Base-by-base conservation (phyloP, 805 yeast genomes). In the Zygoascus bituminiphila region DNA sequence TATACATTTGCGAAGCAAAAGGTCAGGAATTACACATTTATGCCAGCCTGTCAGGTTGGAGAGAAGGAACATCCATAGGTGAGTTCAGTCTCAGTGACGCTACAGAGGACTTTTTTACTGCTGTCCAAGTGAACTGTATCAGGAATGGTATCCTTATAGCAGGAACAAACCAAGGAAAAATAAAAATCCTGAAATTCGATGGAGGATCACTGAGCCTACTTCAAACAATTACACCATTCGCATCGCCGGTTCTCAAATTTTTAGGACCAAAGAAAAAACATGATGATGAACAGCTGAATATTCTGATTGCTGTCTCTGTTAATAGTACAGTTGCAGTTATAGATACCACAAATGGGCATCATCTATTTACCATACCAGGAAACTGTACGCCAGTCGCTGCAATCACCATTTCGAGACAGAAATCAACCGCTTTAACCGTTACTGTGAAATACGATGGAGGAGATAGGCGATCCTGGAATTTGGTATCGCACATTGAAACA, bases 391-490 rank as follows among this genome's bases (percentile, higher is more conserved):
- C 41, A 4, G 37, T 53, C 15, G 23, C 14, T 5, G 7, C 21
- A 7, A 20, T 51, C 5, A 24, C 46, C 9, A 9, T 42, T 10
- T 20, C 39, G 4, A 12, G 19, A 12, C 25, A 29, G n/a, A 20
- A 19, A 29, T 29, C 41, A 24, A 15, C 12, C 10, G 12, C 40
- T 17, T 20, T 9, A n/a, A 23, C 29, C 5, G 36, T 51, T 4
- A 23, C n/a, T 21, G 35, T 53, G 12, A 25, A 17, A 10, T 53
- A 53, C 42, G 47, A 43, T 19, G 48, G 37, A 24, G 49, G 52
- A 17, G 52, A 44, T 15, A 36, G n/a, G 7, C 20, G 51, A 22
- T 17, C 45, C 10, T 53, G 56, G 56, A 40, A 51, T 36, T 9
- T 53, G 36, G 29, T 36, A 5, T 36, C 40, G 17, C 40, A 17